Conservation (phyloP, 192 early-diverging fungal species). For the Coemansia sp. region DNA sequence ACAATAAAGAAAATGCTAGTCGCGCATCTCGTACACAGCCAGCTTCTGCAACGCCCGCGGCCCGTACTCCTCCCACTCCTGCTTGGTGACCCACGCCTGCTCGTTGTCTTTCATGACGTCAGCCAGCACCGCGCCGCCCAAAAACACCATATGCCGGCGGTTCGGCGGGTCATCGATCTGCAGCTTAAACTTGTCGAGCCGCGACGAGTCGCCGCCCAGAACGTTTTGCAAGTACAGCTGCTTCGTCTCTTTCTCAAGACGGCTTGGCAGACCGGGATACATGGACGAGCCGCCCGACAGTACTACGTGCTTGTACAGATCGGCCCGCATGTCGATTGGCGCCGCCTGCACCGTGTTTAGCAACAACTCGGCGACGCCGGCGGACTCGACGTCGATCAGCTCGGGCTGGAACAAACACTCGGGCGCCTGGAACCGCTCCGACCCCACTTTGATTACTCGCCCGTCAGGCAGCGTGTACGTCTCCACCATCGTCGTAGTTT, state of each 20-base stretch:
- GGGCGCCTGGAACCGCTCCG: constrained; percentile 97
- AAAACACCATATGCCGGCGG: constrained; percentile 98
- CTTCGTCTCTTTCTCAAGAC: constrained; percentile 98
- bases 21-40: constrained; percentile 39
- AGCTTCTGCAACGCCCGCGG: constrained; percentile 64
- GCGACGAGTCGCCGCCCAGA: constrained; percentile 75
- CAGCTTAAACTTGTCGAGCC: constrained; percentile 93
- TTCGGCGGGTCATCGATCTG: constrained; percentile 96
- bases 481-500: constrained; percentile 96
- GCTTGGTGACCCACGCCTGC: constrained; percentile 88
- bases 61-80: constrained; percentile 93
- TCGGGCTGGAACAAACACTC: constrained; percentile 99
- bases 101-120: constrained; percentile 93
- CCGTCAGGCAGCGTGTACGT: constrained; percentile 97
- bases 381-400: constrained; percentile 91
- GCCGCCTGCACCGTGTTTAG: constrained; percentile 90
- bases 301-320: constrained; percentile 97
- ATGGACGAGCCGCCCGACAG: constrained; percentile 98
- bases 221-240: constrained; percentile 92
- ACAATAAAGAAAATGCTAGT: constrained; percentile 9
- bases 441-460: constrained; percentile 96
- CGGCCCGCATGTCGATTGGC: constrained; percentile 87
- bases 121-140: constrained; percentile 94
- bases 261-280: constrained; percentile 96
- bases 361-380: constrained; percentile 92